Conservation (phyloP, 768 basidiomycete genomes). For the Kwoniella pini region DNA sequence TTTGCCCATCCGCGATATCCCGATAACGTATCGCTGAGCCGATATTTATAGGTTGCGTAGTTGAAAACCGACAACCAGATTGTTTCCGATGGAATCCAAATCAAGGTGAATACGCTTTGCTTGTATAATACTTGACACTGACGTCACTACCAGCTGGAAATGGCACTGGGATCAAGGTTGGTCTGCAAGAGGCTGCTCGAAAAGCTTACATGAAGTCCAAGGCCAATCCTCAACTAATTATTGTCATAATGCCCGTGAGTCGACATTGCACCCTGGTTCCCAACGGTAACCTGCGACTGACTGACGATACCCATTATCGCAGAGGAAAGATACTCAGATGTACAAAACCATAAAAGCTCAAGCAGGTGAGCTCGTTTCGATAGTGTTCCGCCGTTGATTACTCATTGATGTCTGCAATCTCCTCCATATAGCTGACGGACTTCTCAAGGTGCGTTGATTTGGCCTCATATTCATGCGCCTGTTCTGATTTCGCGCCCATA, state of each 20-base stretch:
- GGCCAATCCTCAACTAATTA: conserved; percentile 44
- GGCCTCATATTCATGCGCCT: background rate
- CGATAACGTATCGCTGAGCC: too few species aligned
- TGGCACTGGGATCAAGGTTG: conserved; percentile 29
- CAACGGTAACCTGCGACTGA: too few species aligned
- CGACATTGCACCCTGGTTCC: background rate
- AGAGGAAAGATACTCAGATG: conserved; percentile 38
- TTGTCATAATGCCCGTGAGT: conserved; percentile 48
- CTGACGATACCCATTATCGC: background rate
- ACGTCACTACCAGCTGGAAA: conserved; percentile 2
- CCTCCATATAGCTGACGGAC: conserved; percentile 7
- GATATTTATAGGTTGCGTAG: conserved; percentile 35
- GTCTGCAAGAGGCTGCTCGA: conserved; percentile 33
- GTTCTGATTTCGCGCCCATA: background rate
- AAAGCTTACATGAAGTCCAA: conserved; percentile 37
- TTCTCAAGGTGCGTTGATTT: conserved; percentile 5
- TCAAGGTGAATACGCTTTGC: background rate
- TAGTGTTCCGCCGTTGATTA: too few species aligned
- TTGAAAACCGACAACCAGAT: conserved; percentile 34
- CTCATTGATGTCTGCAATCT: background rate
- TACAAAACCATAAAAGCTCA: conserved; percentile 45
- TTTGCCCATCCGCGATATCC: background rate
- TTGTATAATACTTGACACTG: background rate
- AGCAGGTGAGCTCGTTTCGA: conserved; percentile 19
- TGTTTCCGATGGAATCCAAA: conserved; percentile 30